phyloP scores from a whole-genome alignment of 148 eudicot species.

The Beta vulgaris region DNA sequence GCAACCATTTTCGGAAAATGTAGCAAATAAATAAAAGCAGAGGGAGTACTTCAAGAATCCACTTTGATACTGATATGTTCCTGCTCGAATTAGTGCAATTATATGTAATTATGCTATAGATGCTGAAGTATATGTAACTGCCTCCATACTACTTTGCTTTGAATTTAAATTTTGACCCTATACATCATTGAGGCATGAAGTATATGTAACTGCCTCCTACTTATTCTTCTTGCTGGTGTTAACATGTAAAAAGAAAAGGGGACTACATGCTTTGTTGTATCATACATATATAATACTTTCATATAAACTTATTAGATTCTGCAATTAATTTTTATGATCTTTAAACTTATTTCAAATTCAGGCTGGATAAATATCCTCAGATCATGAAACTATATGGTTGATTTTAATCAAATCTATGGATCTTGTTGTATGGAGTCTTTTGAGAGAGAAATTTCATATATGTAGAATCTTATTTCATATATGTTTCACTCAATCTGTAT shows the following conservation, averaged over 20 bases:
- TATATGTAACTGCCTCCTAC: too few species aligned
- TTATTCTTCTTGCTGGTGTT: neutral
- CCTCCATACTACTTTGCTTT: neutral
- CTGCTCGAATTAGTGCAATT: neutral
- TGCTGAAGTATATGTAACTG: neutral
- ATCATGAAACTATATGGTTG: neutral
- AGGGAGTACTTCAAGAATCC: neutral
- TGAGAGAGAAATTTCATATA: neutral
- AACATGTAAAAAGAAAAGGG: neutral
- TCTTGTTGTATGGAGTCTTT: neutral
- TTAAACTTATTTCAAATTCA: neutral
- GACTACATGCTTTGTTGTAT: neutral
- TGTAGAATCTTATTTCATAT: neutral
- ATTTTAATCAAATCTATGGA: neutral
- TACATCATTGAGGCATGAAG: neutral
- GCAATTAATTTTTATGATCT: neutral
- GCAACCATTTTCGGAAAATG: too few species aligned
- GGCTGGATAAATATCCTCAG: neutral
- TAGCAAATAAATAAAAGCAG: too few species aligned
- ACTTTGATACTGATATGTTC: neutral
- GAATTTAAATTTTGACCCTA: neutral
- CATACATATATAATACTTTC: neutral
- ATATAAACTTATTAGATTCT: neutral
- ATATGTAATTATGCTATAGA: neutral
- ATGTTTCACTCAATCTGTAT: neutral